A percentile compares a stretch with the other conserved stretches of the same genome.
Conservation (phyloP, 2,329 filamentous ascomycete genomes). For the Botrytis paeoniae region DNA sequence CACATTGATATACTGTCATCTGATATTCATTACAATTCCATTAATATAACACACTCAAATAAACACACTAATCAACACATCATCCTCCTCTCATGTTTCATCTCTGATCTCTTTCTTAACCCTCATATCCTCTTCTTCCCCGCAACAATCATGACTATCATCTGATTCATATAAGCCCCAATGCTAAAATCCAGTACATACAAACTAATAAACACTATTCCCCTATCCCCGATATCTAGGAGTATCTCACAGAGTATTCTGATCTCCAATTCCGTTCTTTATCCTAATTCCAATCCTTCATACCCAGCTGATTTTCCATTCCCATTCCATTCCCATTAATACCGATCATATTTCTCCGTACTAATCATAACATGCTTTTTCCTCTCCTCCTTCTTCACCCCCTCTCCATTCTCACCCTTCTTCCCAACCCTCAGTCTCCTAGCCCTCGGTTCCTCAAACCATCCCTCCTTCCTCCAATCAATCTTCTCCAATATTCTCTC, state of each 20-base stretch:
- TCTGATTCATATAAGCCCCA: neutral
- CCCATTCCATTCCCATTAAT: neutral
- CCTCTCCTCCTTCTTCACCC: neutral
- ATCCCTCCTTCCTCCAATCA: slow-evolving; percentile 12
- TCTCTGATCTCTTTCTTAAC: fast-evolving
- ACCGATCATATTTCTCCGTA: neutral
- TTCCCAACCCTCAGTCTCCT: neutral
- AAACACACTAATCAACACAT: neutral
- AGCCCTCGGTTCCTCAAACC: neutral
- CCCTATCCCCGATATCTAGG: neutral
- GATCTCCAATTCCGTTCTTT: neutral
- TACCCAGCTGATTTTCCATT: neutral
- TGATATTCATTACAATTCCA: neutral
- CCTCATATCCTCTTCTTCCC: neutral
- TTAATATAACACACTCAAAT: neutral
- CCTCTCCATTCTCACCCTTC: no score
- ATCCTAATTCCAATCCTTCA: neutral
- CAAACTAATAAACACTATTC: neutral
- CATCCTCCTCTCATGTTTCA: neutral
- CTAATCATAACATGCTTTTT: slow-evolving; percentile 5
- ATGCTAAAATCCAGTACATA: neutral
- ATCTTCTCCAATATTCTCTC: neutral
- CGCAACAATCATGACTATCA: neutral
- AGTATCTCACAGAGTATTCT: neutral
- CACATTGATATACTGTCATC: neutral